Percentiles rank a stretch among this genome's conserved stretches.
phyloP scores from a whole-genome alignment of 371 early-diverging fungal genomes.

The Batkoa obscura region DNA sequence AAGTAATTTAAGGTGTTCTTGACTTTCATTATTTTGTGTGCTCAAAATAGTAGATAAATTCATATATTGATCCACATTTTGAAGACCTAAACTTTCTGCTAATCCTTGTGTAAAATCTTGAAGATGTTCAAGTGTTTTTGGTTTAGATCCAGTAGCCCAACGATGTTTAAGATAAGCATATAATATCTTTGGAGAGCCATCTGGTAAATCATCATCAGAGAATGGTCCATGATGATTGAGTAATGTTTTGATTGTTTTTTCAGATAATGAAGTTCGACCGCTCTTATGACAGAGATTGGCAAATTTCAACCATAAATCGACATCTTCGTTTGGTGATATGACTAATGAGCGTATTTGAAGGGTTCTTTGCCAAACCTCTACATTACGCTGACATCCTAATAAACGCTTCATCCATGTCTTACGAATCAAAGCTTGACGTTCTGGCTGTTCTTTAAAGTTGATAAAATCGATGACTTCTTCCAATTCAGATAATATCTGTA shows the following conservation, averaged over 20 bases:
- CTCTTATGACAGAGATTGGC: slow-evolving; percentile 85
- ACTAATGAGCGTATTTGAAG: slow-evolving; percentile 79
- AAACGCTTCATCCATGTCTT: slow-evolving; percentile 77
- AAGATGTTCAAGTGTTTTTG: slow-evolving; percentile 30
- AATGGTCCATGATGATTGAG: slow-evolving; percentile 18
- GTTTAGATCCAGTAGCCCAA: slow-evolving; percentile 62
- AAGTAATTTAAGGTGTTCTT: slow-evolving; percentile 21
- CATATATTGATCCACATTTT: slow-evolving; percentile 13
- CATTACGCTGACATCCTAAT: slow-evolving; percentile 80
- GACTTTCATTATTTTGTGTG: slow-evolving; percentile 5
- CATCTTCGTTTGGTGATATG: slow-evolving; percentile 71
- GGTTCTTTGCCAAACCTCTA: slow-evolving; percentile 91
- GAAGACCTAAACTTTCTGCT: slow-evolving; percentile 28
- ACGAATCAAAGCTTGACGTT: slow-evolving; percentile 56
- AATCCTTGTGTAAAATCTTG: slow-evolving; percentile 41
- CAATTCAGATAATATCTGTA: slow-evolving; percentile 92
- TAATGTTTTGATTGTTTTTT: slow-evolving; percentile 52
- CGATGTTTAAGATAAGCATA: slow-evolving; percentile 89
- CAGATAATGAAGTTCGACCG: slow-evolving; percentile 61
- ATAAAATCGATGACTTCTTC: slow-evolving; percentile 92
- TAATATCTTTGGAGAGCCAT: slow-evolving; percentile 55
- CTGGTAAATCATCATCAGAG: slow-evolving; percentile 9
- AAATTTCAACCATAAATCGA: slow-evolving; percentile 92
- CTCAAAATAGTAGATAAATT: slow-evolving; percentile 7
- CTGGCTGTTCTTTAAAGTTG: slow-evolving; percentile 55